Conservation (phyloP, 1,284 basidiomycete species). For the Ceratobasidium sp. region DNA sequence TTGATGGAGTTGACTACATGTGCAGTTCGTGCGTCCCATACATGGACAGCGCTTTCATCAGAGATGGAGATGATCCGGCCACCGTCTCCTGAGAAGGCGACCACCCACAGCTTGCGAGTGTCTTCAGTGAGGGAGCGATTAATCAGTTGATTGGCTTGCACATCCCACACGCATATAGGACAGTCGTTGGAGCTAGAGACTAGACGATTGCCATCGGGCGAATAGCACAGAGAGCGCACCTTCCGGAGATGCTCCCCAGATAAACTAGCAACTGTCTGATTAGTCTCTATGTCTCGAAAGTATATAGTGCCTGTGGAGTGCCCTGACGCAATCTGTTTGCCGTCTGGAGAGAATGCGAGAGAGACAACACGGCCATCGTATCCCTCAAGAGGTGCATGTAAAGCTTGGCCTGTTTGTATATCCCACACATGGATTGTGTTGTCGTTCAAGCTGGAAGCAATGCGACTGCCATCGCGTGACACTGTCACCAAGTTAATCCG, state of each 20-base stretch:
- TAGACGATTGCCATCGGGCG: neutral
- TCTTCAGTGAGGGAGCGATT: neutral
- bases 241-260: neutral
- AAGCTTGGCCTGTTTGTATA: neutral
- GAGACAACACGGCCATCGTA: neutral
- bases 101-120: neutral
- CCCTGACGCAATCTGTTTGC: neutral
- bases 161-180: constrained; percentile 1
- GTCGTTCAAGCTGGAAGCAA: neutral
- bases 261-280: neutral
- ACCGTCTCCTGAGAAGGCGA: neutral
- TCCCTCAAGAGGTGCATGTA: neutral
- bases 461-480: neutral
- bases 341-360: neutral
- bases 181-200: neutral
- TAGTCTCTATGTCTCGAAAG: neutral
- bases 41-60: neutral
- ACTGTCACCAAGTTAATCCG: neutral
- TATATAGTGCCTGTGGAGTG: neutral
- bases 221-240: neutral
- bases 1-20: neutral
- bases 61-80: neutral
- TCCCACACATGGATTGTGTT: neutral
- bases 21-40: neutral
- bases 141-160: neutral